A percentile compares a stretch with the other conserved stretches of the same genome.
Evolutionary conservation across 495 filamentous ascomycete species (phyloP).

Genomic region (Xylaria telfairii): DNA sequence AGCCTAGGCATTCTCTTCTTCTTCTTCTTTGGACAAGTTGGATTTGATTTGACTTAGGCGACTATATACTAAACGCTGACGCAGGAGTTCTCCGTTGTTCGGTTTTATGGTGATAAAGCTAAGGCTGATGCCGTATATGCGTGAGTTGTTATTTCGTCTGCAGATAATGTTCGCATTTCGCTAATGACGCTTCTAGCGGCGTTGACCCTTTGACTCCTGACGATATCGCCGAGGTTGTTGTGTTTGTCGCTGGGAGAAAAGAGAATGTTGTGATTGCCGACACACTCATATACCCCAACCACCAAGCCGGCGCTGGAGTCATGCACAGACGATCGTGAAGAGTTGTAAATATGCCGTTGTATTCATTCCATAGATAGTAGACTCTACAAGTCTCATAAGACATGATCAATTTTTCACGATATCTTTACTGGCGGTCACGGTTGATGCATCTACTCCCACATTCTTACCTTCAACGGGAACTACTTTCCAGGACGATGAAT

Average conservation of each 20-base stretch:
- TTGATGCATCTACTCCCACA: background rate
- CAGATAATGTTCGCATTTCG: background rate
- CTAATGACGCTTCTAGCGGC: conserved; percentile 59
- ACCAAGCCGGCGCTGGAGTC: conserved; percentile 54
- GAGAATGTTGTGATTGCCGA: conserved; percentile 98
- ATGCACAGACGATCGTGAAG: conserved; percentile 43
- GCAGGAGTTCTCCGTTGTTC: conserved; percentile 90
- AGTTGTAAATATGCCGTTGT: background rate
- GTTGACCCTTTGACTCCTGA: conserved; percentile 92
- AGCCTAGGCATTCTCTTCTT: background rate
- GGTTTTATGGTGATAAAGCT: conserved; percentile 88
- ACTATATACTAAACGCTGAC: conserved; percentile 7
- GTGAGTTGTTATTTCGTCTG: conserved; percentile 57
- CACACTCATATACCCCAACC: conserved; percentile 87
- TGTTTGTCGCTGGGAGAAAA: conserved; percentile 84
- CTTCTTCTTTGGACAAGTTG: background rate
- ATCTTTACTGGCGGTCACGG: background rate
- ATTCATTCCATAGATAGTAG: conserved; percentile 19
- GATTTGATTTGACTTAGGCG: background rate
- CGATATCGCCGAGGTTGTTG: conserved; percentile 93
- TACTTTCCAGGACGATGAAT: background rate
- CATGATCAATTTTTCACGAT: background rate
- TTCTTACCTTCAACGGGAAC: background rate
- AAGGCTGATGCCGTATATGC: conserved; percentile 97
- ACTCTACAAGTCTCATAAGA: background rate